Conservation (phyloP, 1,284 basidiomycete genomes). For the Jaminaea rosea region DNA sequence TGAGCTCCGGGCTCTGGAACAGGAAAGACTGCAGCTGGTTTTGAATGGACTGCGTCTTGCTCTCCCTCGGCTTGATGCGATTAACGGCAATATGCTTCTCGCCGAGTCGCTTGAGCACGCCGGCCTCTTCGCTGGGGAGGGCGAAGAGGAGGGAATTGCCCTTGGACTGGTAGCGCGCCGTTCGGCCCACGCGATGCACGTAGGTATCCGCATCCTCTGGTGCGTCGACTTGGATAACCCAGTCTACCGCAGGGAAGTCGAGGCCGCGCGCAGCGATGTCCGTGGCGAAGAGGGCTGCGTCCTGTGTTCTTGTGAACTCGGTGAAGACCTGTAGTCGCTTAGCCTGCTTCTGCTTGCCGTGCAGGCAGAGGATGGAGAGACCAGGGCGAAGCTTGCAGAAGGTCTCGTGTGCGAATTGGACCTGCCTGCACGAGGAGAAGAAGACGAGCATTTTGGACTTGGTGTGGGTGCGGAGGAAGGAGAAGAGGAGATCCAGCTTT, state of each 20-base stretch:
- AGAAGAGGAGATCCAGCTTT: slow-evolving; percentile 86
- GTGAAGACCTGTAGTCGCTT: slow-evolving; percentile 58
- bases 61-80: slow-evolving; percentile 80
- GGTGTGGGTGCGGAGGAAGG: slow-evolving; percentile 88
- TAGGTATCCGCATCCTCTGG: slow-evolving; percentile 98
- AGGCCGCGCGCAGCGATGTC: slow-evolving; percentile 93
- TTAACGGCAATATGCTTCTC: slow-evolving; percentile 60
- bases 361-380: slow-evolving; percentile 77
- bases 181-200: slow-evolving; percentile 91
- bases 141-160: slow-evolving; percentile 79
- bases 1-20: slow-evolving; percentile 93
- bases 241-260: slow-evolving; percentile 93
- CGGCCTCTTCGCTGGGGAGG: slow-evolving; percentile 82
- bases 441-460: slow-evolving; percentile 89
- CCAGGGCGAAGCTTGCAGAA: slow-evolving; percentile 94
- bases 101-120: slow-evolving; percentile 65
- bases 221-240: slow-evolving; percentile 95
- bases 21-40: slow-evolving; percentile 85
- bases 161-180: slow-evolving; percentile 81
- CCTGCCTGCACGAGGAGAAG: slow-evolving; percentile 86
- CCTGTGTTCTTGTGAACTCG: slow-evolving; percentile 35
- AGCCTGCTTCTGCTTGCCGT: slow-evolving; percentile 94
- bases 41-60: slow-evolving; percentile 75
- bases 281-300: slow-evolving; percentile 53
- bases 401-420: slow-evolving; percentile 78